Evolutionary conservation across 208 protist genomes (phyloP).

Genomic region (Leishmania tropica): DNA sequence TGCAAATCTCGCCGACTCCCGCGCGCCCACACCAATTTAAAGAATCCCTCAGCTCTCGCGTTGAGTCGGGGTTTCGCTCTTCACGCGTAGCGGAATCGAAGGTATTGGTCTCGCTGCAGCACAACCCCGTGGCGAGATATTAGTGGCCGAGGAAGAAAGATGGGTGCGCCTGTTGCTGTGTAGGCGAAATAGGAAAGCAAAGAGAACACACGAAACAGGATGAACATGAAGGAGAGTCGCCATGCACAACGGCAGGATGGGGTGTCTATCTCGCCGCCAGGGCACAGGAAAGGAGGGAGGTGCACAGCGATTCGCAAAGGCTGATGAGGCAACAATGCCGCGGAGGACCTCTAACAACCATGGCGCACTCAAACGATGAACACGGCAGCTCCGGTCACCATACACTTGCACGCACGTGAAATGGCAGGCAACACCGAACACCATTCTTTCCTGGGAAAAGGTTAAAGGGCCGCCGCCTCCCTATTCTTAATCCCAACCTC

Average conservation of each 20-base stretch:
- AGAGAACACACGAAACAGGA: conserved; percentile 1
- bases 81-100: not conserved
- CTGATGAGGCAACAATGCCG: too few relatives aligned
- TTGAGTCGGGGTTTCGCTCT: not conserved
- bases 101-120: not conserved
- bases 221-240: not conserved
- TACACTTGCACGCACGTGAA: too few relatives aligned
- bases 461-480: too few relatives aligned
- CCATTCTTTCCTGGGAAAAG: too few relatives aligned
- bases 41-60: not conserved
- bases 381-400: too few relatives aligned
- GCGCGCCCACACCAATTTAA: not conserved
- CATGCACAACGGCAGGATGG: not conserved
- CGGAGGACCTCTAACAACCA: too few relatives aligned
- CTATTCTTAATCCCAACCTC: too few relatives aligned
- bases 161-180: not conserved
- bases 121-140: not conserved
- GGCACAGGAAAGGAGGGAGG: too few relatives aligned
- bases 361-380: too few relatives aligned
- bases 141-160: not conserved
- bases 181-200: not conserved
- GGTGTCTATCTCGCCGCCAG: too few relatives aligned
- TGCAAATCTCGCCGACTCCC: not conserved
- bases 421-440: too few relatives aligned
- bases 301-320: too few relatives aligned